Evolutionary conservation across 768 basidiomycete genomes (phyloP).

Genomic region (Mycena rosella): DNA sequence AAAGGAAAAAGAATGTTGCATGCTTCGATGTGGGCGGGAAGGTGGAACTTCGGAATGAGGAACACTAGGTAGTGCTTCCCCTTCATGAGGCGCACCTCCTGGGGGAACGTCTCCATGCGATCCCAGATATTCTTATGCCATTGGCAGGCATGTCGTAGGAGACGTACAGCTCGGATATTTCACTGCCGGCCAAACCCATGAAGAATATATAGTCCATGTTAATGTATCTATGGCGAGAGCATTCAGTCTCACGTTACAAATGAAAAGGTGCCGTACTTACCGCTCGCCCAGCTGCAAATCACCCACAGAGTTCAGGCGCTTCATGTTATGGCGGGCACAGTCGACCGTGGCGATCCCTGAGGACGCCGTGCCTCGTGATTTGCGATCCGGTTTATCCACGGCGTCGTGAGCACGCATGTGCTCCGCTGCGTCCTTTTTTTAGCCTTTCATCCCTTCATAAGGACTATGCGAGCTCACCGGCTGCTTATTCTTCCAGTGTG

Average conservation of each 20-base stretch:
- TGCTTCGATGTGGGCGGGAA: conserved; percentile 17
- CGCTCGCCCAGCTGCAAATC: conserved; percentile 37
- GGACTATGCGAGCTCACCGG: not conserved
- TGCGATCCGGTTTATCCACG: conserved; percentile 28
- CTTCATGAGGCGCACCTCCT: not conserved
- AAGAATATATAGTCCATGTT: too few species aligned
- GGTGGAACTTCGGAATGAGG: conserved; percentile 49
- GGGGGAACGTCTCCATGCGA: conserved; percentile 9
- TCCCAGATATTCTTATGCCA: conserved; percentile 34
- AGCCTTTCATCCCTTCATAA: not conserved
- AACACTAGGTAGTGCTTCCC: not conserved
- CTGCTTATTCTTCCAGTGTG: not conserved
- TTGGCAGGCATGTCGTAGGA: too few species aligned
- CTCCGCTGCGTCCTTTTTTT: not conserved
- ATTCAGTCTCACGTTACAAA: conserved; percentile 33
- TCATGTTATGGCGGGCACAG: conserved; percentile 37
- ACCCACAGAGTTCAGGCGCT: too few species aligned
- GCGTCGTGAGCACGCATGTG: conserved; percentile 26
- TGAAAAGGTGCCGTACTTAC: conserved; percentile 30
- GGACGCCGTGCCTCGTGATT: conserved; percentile 18
- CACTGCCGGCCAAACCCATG: conserved; percentile 30
- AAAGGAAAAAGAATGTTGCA: conserved; percentile 47
- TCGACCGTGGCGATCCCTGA: conserved; percentile 37
- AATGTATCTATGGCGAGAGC: too few species aligned
- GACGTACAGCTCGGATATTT: conserved; percentile 8